Evolutionary conservation across 2,329 filamentous ascomycete species (phyloP), one percentile per base, ranked within the genome.

Genomic region (Ceratocystis lukuohia): DNA sequence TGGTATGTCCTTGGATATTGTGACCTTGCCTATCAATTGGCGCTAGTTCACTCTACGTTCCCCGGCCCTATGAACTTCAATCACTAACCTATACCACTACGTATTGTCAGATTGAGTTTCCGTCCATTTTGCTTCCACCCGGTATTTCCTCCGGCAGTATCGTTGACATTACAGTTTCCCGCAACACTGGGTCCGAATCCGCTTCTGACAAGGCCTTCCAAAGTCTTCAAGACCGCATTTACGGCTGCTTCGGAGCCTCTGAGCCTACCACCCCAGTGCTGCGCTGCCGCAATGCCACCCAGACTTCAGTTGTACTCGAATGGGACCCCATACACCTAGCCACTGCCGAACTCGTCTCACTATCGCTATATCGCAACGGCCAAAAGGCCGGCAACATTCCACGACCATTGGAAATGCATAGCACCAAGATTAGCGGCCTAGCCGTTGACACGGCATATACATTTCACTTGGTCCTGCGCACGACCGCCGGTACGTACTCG

Each of bases 281-380:
- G 45, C 89, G 91, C 73, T 95, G 94, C 76, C 88, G 91, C 77
- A 99, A 97, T 81, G 92, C 93, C 66, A 99, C 94, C 0, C 94
- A 99, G 77, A 99, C 94, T n/a, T 95, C 90, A 33, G 88, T 97
- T 59, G 94, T 99, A 46, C 88, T 99, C 64, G 94, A 97, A 78
- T 99, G 94, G 94, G 94, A 97, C 70, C 91, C 93, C 44, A 88
- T 99, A 73, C 84, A 93, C 72, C 85, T 96, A 62, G 94, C 92
- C 25, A 97, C 93, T 4, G 91, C 94, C 70, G 91, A 94, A 74
- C 82, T 97, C 69, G 87, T 94, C 72, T 93, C 89, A 62, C 83
- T 99, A 65, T 91, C 88, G 67, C 82, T 99, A 64, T 97, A 94
- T 77, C 88, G 94, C 75, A 99, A 99, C 80, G 91, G 91, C 72